These are phyloP conservation scores for Termitomyces sp. DNA, from an alignment of 768 basidiomycete genomes.

Conservation along the genomic window DNA sequence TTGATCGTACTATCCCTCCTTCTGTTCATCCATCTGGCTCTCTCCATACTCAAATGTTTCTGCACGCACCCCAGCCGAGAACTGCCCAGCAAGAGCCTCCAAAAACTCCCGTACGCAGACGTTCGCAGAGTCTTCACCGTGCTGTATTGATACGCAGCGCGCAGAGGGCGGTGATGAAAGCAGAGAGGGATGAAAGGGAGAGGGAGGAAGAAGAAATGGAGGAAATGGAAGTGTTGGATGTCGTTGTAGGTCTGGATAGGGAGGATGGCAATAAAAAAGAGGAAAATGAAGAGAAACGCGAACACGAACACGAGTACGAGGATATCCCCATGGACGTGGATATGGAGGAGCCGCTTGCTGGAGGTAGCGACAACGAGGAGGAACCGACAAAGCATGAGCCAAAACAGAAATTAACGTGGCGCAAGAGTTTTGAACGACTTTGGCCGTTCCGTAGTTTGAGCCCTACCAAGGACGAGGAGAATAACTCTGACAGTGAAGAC, in stretches of 20 bases:
- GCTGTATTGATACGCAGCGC: constrained; percentile 68
- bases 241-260: constrained; percentile 27
- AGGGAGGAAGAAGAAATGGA: constrained; percentile 42
- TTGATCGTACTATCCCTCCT: constrained; percentile 27
- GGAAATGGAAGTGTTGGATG: constrained; percentile 43
- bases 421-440: constrained; percentile 35
- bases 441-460: constrained; percentile 33
- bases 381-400: constrained; percentile 9
- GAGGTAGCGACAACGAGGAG: constrained; percentile 7
- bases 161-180: constrained; percentile 49
- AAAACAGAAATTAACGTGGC: constrained; percentile 32
- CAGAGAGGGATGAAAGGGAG: constrained; percentile 36
- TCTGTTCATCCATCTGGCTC: constrained; percentile 7
- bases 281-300: constrained; percentile 14
- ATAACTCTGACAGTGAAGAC: background rate
- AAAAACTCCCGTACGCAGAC: constrained; percentile 28
- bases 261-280: constrained; percentile 14
- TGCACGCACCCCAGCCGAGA: constrained; percentile 12
- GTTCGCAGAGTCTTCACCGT: constrained; percentile 48
- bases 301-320: constrained; percentile 19
- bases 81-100: constrained; percentile 18
- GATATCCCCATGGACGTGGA: constrained; percentile 16
- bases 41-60: background rate
- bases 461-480: constrained; percentile 17
- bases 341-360: constrained; percentile 14